These are phyloP conservation scores for Dothideomycetidae sp. DNA, from an alignment of 2,329 filamentous ascomycete genomes.

Conservation along the genomic window DNA sequence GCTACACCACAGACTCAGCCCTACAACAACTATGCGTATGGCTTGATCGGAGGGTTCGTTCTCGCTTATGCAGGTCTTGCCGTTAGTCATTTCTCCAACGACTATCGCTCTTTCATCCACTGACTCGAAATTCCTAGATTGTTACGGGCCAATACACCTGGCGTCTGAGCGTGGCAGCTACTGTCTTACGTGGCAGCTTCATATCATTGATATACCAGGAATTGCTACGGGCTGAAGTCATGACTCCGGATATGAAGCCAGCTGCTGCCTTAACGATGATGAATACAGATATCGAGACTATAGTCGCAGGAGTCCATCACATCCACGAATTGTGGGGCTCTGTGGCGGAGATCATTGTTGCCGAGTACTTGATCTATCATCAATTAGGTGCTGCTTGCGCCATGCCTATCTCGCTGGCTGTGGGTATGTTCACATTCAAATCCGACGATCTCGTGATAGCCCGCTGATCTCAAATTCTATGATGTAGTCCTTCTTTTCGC, in stretches of 20 bases:
- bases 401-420: constrained; percentile 3
- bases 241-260: neutral
- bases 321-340: constrained; percentile 10
- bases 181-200: constrained; percentile 6
- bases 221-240: constrained; percentile 1
- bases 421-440: too few species aligned
- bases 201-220: constrained; percentile 7
- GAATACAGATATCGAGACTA: constrained; percentile 9
- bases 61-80: constrained; percentile 23
- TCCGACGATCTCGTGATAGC: too few species aligned
- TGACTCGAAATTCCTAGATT: neutral
- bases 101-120: neutral
- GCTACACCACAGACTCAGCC: neutral
- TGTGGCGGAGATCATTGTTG: constrained; percentile 7
- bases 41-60: constrained; percentile 20
- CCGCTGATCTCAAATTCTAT: too few species aligned
- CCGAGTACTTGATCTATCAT: constrained; percentile 5
- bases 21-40: constrained; percentile 15
- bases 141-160: neutral
- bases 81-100: constrained; percentile 11
- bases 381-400: constrained; percentile 9
- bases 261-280: constrained; percentile 5
- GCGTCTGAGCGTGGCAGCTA: neutral
- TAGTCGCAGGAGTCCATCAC: neutral
- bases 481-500: neutral